Base-by-base conservation (phyloP, 1,284 basidiomycete genomes). In the Limonomyces culmigenus region DNA sequence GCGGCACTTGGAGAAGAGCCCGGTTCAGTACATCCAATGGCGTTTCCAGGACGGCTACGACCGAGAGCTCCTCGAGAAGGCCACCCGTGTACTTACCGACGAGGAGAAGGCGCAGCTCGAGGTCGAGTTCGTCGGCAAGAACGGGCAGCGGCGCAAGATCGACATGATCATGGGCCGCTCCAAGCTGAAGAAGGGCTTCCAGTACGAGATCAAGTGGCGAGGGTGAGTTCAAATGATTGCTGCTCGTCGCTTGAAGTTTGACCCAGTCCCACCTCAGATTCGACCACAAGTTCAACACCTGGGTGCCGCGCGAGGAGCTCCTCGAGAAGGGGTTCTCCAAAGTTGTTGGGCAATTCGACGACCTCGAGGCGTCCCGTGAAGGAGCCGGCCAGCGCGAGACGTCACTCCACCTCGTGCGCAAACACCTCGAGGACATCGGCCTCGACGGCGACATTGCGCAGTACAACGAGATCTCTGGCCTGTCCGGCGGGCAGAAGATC, bases 11-110 rank as follows among this genome's bases (percentile, higher is more conserved):
- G 88, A 93, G 58, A 93, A 95, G 63, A 93, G 89, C 6, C 86
- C 91, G 15, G 86, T 93, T 41, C 80, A 81, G 42, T 96, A 96
- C 53, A 95, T 96, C 49, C 88, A 93, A 60, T 98, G 93, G 93
- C 84, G 93, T 50, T 98, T 92, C 74, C 92, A 97, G 59, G 92
- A 96, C 56, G 95, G 93, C 34, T 86, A 95, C 58, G 93, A 98
- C 66, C 84, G 92, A 43, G 80, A 98, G 59, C 65, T 96, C 40
- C 56, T 95, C 44, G 89, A 95, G 60, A 97, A 96, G 60, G 74
- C 71, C 3, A 93, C 91, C 17, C 88, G 93, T 44, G 76, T 78
- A 27, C 59, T 98, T 44, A 86, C 88, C n/a, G 70, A 73, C 32
- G 92, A 88, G 54, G 93, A 98, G 52, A 73, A 78, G 53, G 68